Conservation (phyloP, 2,329 filamentous ascomycete genomes). For the Microascus cirrosus region DNA sequence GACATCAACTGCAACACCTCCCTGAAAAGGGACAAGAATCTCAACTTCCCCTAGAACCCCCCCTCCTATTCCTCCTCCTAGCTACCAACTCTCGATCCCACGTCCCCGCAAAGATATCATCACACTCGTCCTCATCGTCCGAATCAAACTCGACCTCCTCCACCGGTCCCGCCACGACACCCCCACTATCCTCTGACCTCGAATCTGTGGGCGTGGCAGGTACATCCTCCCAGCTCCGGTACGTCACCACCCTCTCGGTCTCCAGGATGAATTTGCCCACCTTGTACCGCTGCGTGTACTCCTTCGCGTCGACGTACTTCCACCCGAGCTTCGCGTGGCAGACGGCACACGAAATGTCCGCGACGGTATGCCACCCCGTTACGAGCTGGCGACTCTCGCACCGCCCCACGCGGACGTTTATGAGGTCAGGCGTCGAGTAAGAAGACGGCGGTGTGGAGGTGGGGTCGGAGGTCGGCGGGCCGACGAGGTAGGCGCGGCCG, state of each 20-base stretch:
- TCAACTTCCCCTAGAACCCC: not conserved
- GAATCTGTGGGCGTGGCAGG: conserved; percentile 10
- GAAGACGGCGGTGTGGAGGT: conserved; percentile 10
- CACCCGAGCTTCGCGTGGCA: conserved; percentile 51
- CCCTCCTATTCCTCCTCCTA: not conserved
- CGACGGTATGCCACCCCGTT: conserved; percentile 53
- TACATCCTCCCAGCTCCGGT: conserved; percentile 41
- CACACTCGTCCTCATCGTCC: conserved; percentile 55
- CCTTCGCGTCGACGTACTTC: conserved; percentile 56
- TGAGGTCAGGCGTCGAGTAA: conserved; percentile 18
- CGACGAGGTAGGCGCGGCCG: conserved; percentile 46
- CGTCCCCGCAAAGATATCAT: conserved; percentile 50
- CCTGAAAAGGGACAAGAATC: not conserved
- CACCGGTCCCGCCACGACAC: conserved; percentile 8
- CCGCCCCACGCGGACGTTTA: conserved; percentile 44
- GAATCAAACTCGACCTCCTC: conserved; percentile 45
- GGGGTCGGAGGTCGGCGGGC: conserved; percentile 9
- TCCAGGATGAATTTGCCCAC: conserved; percentile 59
- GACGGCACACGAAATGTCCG: conserved; percentile 47
- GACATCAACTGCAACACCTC: not conserved
- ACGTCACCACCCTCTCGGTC: conserved; percentile 42
- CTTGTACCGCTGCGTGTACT: conserved; percentile 52
- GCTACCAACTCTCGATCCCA: conserved; percentile 46
- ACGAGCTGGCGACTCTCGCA: conserved; percentile 45
- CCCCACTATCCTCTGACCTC: conserved; percentile 7